These are phyloP conservation scores for Spathaspora hagerdaliae DNA, from an alignment of 805 yeast species.

Conservation along the genomic window DNA sequence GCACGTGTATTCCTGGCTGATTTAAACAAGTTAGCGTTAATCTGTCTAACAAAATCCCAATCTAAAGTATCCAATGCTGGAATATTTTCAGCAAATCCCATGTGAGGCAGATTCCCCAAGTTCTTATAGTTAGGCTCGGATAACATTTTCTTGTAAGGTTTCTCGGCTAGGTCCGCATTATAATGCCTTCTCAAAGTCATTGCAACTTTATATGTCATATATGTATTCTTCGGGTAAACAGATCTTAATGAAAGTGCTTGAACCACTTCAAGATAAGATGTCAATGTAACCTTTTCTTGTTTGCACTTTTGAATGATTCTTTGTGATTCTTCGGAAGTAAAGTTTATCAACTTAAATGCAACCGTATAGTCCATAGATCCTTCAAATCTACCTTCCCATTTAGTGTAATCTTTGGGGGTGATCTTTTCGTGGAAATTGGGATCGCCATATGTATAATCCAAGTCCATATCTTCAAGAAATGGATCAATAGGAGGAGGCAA, in stretches of 20 bases:
- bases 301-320: conserved; percentile 24
- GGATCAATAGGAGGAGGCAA: conserved; percentile 35
- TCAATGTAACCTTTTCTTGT: conserved; percentile 25
- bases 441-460: conserved; percentile 24
- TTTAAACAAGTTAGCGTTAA: conserved; percentile 15
- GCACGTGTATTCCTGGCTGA: conserved; percentile 19
- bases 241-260: conserved; percentile 26
- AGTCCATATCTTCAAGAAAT: conserved; percentile 19
- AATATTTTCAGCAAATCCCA: conserved; percentile 26
- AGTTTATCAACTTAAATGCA: conserved; percentile 24
- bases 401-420: conserved; percentile 15
- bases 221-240: conserved; percentile 19
- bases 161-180: conserved; percentile 7
- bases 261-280: conserved; percentile 25
- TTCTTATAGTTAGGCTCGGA: conserved; percentile 17
- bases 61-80: conserved; percentile 27
- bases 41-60: conserved; percentile 27
- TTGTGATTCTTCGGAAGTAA: conserved; percentile 20
- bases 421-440: conserved; percentile 18
- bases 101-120: conserved; percentile 31
- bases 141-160: conserved; percentile 15
- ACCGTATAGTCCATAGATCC: conserved; percentile 11
- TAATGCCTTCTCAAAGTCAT: conserved; percentile 30
- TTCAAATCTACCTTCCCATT: conserved; percentile 30
- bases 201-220: conserved; percentile 25